Percentiles rank a stretch among this genome's conserved stretches.
Evolutionary conservation across 164 flowering plant species (phyloP).

Genomic region (Vitis rotundifolia): DNA sequence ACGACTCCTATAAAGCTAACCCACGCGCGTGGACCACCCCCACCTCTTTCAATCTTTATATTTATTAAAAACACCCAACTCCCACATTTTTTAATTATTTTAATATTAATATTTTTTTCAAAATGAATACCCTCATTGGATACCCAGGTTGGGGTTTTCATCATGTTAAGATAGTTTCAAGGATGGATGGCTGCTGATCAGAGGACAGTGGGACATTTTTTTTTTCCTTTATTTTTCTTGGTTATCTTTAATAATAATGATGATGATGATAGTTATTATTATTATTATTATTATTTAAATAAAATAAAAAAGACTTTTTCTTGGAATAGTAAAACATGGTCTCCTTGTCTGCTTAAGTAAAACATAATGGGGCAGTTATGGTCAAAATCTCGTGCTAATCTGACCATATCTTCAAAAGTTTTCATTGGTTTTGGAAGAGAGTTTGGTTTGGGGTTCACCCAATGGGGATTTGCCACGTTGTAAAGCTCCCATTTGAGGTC

Average conservation of each 20-base stretch:
- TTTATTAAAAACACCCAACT: not conserved
- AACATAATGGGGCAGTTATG: slow-evolving; percentile 6
- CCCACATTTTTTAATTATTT: not conserved
- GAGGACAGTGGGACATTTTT: no score
- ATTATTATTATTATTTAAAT: not conserved
- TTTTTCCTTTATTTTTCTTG: no score
- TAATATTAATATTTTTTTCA: not conserved
- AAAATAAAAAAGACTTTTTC: slow-evolving; percentile 7
- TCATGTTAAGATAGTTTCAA: slow-evolving; percentile 6
- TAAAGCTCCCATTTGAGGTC: not conserved
- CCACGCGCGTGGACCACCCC: slow-evolving; percentile 31
- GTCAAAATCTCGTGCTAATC: slow-evolving; percentile 28
- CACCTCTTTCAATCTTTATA: not conserved
- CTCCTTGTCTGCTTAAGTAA: slow-evolving; percentile 23
- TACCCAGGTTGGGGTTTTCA: slow-evolving; percentile 5
- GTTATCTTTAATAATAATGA: not conserved
- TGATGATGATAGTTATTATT: not conserved
- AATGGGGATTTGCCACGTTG: not conserved
- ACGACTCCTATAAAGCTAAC: slow-evolving; percentile 13
- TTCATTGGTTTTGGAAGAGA: not conserved
- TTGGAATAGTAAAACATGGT: slow-evolving; percentile 31
- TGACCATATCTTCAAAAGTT: not conserved
- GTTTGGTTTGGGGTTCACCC: not conserved
- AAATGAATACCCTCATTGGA: slow-evolving; percentile 10
- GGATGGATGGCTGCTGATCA: not conserved